These are phyloP conservation scores for Colletotrichum sp. DNA, from an alignment of 2,329 filamentous ascomycete genomes.

Conservation along the genomic window DNA sequence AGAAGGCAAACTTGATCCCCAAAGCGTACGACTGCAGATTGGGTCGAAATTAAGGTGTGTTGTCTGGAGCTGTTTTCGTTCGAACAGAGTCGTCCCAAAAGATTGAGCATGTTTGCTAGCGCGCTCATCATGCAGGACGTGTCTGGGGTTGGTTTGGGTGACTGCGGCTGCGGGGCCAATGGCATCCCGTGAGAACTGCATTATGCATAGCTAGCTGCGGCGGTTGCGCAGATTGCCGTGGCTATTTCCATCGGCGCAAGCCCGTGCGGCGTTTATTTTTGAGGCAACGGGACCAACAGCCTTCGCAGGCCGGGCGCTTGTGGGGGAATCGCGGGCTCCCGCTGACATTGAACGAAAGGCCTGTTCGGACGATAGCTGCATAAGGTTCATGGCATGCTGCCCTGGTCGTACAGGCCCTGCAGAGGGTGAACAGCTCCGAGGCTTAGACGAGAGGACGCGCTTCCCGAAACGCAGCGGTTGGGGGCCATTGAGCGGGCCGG, in stretches of 20 bases:
- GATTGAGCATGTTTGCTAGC: background rate
- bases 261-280: slow-evolving; percentile 5
- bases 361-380: slow-evolving; percentile 8
- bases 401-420: background rate
- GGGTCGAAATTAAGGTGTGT: background rate
- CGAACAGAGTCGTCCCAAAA: background rate
- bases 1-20: background rate
- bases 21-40: background rate
- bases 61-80: slow-evolving; percentile 4
- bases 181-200: background rate
- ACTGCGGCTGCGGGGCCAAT: slow-evolving; percentile 14
- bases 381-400: background rate
- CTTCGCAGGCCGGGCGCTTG: background rate
- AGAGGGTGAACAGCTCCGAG: background rate
- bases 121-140: background rate
- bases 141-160: background rate
- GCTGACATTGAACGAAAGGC: background rate
- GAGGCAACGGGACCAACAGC: background rate
- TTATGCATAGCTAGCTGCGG: background rate
- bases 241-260: slow-evolving; percentile 11
- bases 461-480: slow-evolving; percentile 20
- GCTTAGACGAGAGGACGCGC: slow-evolving; percentile 11
- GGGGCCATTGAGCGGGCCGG: background rate
- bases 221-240: slow-evolving; percentile 20
- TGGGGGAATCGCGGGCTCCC: background rate